Evolutionary conservation across 331 rosid species (phyloP).

Genomic region (Malus hybrid): DNA sequence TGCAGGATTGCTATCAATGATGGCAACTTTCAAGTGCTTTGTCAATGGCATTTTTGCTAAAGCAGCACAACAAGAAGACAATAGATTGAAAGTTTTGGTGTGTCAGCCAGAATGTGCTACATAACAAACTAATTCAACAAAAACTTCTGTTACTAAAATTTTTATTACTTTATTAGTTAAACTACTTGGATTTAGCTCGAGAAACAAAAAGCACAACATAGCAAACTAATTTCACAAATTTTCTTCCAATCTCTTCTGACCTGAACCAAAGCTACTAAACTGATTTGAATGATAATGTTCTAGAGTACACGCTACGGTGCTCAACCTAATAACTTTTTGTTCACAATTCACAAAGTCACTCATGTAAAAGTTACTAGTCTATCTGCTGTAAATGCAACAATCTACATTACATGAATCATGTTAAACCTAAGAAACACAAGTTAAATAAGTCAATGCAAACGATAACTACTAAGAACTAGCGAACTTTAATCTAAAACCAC

Average conservation of each 20-base stretch:
- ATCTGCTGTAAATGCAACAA: neutral
- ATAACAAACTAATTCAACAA: neutral
- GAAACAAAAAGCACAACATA: neutral
- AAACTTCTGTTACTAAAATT: neutral
- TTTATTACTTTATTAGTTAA: neutral
- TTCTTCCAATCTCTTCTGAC: neutral
- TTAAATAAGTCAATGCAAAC: neutral
- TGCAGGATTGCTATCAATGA: conserved; percentile 92
- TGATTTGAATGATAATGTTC: neutral
- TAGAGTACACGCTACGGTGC: neutral
- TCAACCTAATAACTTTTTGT: neutral
- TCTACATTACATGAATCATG: neutral
- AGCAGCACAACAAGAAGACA: conserved; percentile 14
- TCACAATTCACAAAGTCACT: neutral
- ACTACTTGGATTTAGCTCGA: neutral
- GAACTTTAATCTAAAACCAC: neutral
- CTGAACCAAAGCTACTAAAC: neutral
- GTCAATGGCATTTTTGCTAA: conserved; percentile 89
- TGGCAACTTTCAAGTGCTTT: conserved; percentile 80
- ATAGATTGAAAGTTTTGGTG: neutral
- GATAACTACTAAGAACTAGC: neutral
- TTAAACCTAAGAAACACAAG: neutral
- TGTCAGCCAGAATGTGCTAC: neutral
- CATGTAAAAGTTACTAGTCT: neutral
- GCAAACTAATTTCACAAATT: neutral